Conservation (phyloP, 1,139 yeast genomes). For the Debaryomycetaceae sp. region DNA sequence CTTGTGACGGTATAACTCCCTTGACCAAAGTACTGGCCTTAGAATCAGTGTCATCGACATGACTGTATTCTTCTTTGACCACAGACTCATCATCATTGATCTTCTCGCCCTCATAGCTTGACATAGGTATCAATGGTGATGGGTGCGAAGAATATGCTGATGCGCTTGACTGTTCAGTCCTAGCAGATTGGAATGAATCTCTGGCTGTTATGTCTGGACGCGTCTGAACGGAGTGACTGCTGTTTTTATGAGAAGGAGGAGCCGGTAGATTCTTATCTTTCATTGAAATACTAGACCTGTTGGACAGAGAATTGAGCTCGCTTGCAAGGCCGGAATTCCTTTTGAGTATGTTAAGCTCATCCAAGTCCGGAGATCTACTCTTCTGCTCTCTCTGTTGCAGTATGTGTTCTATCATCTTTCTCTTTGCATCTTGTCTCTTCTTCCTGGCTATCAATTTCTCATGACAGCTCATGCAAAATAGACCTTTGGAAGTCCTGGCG, state of each 20-base stretch:
- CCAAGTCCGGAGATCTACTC: conserved; percentile 1
- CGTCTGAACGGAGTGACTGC: background rate
- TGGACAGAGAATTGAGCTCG: background rate
- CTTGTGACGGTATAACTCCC: background rate
- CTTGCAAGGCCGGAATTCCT: background rate
- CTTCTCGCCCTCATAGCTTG: background rate
- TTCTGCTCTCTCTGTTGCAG: conserved; percentile 14
- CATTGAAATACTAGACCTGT: conserved; percentile 14
- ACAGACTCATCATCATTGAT: background rate
- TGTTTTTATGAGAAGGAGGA: conserved; percentile 18
- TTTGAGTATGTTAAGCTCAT: background rate
- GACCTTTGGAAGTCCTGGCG: conserved; percentile 90
- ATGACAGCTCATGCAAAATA: conserved; percentile 92
- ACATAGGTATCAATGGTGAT: conserved; percentile 6
- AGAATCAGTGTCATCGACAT: background rate
- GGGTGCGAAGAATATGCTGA: conserved; percentile 12
- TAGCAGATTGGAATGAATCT: conserved; percentile 15
- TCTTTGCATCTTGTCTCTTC: conserved; percentile 47
- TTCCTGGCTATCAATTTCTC: conserved; percentile 75
- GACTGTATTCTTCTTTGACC: background rate
- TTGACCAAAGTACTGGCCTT: background rate
- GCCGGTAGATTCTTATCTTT: conserved; percentile 31
- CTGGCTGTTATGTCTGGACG: conserved; percentile 2
- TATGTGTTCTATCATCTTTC: conserved; percentile 28
- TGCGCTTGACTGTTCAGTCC: conserved; percentile 12